A percentile compares a stretch with the other conserved stretches of the same genome.
phyloP scores from a whole-genome alignment of 495 filamentous ascomycete genomes.

The Sabuloglossum arenarium region DNA sequence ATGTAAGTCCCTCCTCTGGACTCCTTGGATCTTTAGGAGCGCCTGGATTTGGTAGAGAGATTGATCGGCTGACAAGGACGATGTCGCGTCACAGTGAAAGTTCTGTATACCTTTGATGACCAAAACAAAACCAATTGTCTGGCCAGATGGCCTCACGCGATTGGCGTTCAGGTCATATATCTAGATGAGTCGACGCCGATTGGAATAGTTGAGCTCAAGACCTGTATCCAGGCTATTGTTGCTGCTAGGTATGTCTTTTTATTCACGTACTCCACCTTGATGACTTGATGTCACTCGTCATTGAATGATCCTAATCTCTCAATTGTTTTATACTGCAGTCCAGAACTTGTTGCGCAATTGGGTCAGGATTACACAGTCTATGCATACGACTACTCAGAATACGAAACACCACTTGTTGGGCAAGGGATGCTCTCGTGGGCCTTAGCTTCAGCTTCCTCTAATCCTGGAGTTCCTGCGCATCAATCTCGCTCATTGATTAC shows the following conservation, averaged over 20 bases:
- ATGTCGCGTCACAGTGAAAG: conserved; percentile 45
- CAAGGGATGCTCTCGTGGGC: conserved; percentile 91
- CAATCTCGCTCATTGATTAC: conserved; percentile 62
- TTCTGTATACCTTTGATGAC: conserved; percentile 90
- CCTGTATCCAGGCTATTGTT: conserved; percentile 74
- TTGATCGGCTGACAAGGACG: not conserved
- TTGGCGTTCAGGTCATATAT: conserved; percentile 58
- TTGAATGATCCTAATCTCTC: not conserved
- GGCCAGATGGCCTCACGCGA: conserved; percentile 64
- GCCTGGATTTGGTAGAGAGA: not conserved
- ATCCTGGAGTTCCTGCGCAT: conserved; percentile 30
- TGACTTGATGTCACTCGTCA: not conserved
- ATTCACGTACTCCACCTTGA: not conserved
- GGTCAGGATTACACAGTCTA: conserved; percentile 92
- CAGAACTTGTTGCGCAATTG: conserved; percentile 64
- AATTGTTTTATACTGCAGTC: conserved; percentile 27
- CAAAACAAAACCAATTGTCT: conserved; percentile 78
- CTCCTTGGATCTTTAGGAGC: not conserved
- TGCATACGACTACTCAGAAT: conserved; percentile 90
- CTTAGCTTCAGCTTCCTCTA: conserved; percentile 38
- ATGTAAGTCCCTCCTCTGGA: not conserved
- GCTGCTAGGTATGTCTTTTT: conserved; percentile 32
- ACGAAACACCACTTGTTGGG: conserved; percentile 77
- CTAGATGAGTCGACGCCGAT: conserved; percentile 61
- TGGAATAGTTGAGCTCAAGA: conserved; percentile 76